A percentile compares a stretch with the other conserved stretches of the same genome.
phyloP scores from a whole-genome alignment of 2,329 filamentous ascomycete genomes.

The Phoma sp. region DNA sequence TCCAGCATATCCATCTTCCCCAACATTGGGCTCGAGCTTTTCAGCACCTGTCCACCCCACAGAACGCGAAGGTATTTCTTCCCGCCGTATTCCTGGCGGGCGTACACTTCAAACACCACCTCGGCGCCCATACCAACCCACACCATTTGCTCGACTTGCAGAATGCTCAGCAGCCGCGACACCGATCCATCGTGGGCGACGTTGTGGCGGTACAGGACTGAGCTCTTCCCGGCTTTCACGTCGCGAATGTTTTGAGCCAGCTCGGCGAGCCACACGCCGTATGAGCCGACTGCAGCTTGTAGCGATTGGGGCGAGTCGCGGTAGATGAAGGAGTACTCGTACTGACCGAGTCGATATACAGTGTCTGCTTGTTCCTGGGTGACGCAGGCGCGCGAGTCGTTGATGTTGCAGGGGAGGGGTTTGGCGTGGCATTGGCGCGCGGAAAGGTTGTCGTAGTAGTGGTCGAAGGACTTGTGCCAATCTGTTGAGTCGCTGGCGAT shows the following conservation, averaged over 20 bases:
- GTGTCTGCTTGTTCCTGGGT: constrained; percentile 68
- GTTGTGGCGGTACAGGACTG: constrained; percentile 72
- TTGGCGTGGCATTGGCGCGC: constrained; percentile 78
- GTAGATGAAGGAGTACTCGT: constrained; percentile 82
- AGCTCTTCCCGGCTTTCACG: constrained; percentile 25
- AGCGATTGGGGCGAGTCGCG: constrained; percentile 71
- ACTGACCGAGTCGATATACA: constrained; percentile 79
- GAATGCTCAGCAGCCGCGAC: constrained; percentile 69
- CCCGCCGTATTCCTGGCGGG: constrained; percentile 17
- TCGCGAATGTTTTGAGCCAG: constrained; percentile 70
- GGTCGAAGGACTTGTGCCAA: constrained; percentile 78
- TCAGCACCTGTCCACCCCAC: constrained; percentile 72
- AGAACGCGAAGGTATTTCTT: constrained; percentile 69
- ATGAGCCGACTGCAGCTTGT: constrained; percentile 65
- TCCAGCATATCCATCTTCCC: constrained; percentile 76
- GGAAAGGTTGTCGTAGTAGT: constrained; percentile 86
- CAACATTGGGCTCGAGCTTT: constrained; percentile 72
- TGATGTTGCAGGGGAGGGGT: constrained; percentile 71
- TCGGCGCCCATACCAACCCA: constrained; percentile 87
- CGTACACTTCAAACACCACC: constrained; percentile 76
- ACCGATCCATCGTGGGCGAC: constrained; percentile 81
- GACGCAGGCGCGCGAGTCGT: constrained; percentile 64
- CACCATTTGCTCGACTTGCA: constrained; percentile 79
- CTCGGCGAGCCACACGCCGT: constrained; percentile 78
- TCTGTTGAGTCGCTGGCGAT: constrained; percentile 62